Evolutionary conservation across 1,139 yeast species (phyloP).

Genomic region (Candida anutae): DNA sequence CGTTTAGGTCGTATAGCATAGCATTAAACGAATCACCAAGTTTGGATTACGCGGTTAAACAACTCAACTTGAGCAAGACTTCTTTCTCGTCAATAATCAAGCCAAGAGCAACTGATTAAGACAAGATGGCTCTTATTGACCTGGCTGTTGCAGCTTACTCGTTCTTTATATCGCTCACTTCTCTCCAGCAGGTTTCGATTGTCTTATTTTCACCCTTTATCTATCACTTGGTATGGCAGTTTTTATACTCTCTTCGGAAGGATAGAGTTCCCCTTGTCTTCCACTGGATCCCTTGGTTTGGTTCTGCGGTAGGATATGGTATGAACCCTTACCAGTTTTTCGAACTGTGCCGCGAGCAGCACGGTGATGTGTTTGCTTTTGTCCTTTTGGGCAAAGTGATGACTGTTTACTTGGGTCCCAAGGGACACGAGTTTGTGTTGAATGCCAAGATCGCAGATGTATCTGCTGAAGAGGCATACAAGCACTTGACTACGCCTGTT

Average conservation of each 20-base stretch:
- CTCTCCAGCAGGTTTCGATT: slow-evolving; percentile 28
- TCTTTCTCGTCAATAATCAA: too few species aligned
- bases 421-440: slow-evolving; percentile 93
- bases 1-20: too few species aligned
- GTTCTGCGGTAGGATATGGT: slow-evolving; percentile 83
- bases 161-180: slow-evolving; percentile 18
- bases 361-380: slow-evolving; percentile 91
- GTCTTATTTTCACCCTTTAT: slow-evolving; percentile 42
- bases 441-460: slow-evolving; percentile 88
- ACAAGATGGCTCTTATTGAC: slow-evolving; percentile 29
- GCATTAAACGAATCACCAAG: too few species aligned
- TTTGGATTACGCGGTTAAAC: too few species aligned
- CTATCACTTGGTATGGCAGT: slow-evolving; percentile 64
- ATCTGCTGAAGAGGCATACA: slow-evolving; percentile 93
- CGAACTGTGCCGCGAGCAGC: slow-evolving; percentile 62
- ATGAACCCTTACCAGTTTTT: slow-evolving; percentile 91
- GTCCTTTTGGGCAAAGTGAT: slow-evolving; percentile 81
- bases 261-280: slow-evolving; percentile 86
- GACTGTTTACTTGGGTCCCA: slow-evolving; percentile 96
- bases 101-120: too few species aligned
- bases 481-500: slow-evolving; percentile 93
- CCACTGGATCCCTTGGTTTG: slow-evolving; percentile 94
- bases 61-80: too few species aligned
- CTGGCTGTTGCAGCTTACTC: slow-evolving; percentile 13
- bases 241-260: slow-evolving; percentile 60